phyloP scores from a whole-genome alignment of 768 basidiomycete species.

The Cytidiella melzeri region DNA sequence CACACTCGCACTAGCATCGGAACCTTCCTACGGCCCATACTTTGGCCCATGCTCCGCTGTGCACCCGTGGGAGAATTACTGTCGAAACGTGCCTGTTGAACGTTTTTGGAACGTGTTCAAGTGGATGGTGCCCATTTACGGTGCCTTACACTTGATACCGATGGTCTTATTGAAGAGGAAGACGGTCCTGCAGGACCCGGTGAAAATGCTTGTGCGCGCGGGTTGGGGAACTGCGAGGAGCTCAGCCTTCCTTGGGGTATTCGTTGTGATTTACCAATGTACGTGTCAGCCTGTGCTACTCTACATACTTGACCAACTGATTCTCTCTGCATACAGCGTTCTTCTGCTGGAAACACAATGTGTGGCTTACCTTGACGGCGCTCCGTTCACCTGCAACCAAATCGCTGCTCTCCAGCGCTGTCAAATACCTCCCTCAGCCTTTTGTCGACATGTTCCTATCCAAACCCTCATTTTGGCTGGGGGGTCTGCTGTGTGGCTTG shows the following conservation, averaged over 20 bases:
- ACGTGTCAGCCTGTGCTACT: conserved; percentile 18
- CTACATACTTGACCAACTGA: background rate
- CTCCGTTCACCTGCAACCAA: conserved; percentile 19
- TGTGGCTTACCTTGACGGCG: conserved; percentile 41
- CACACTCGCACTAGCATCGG: conserved; percentile 28
- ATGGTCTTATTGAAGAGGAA: conserved; percentile 75
- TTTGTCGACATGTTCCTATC: conserved; percentile 54
- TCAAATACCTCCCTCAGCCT: conserved; percentile 24
- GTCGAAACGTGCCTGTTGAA: conserved; percentile 51
- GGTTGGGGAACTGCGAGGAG: conserved; percentile 72
- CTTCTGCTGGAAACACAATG: conserved; percentile 61
- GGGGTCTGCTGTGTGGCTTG: conserved; percentile 69
- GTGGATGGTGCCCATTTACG: conserved; percentile 82
- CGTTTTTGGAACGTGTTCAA: conserved; percentile 77
- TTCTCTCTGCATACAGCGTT: conserved; percentile 32
- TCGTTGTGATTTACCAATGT: conserved; percentile 82
- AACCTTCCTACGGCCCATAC: conserved; percentile 35
- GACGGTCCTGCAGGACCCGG: conserved; percentile 59
- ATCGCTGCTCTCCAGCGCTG: conserved; percentile 29
- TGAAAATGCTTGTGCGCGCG: conserved; percentile 57
- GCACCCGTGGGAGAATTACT: conserved; percentile 69
- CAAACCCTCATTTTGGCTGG: conserved; percentile 67
- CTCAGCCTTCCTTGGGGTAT: conserved; percentile 80
- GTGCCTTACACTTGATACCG: conserved; percentile 86
- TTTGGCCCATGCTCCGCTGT: conserved; percentile 66